Base-by-base conservation (phyloP, 129 eudicot genomes). In the Ambrosia trifida region DNA sequence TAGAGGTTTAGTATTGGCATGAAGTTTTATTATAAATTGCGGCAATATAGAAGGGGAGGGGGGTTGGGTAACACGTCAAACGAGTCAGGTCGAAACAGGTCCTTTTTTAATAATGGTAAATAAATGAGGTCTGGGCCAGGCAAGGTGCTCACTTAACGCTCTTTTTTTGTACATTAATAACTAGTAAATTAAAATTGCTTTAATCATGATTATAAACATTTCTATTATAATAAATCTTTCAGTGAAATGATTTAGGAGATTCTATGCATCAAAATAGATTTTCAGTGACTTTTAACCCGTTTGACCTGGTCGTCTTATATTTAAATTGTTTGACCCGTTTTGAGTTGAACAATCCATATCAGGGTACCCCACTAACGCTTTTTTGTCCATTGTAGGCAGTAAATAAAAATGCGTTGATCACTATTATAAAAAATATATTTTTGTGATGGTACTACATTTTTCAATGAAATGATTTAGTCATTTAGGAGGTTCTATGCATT, bases 1-100 rank as follows among this genome's bases (percentile, higher is more conserved):
- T 85, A 18, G 82, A 90, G 99, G 99, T 90, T 49, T 40, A 31
- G 76, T 62, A 46, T 41, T 63, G 49, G 18, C 20, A 14, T 13
- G 11, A 56, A 57, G 24, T 20, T 32, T 62, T 28, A 32, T 14
- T 32, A 59, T 31, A 30, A 19, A 1, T 59, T 18, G 16, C 36
- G 65, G 17, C 38, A 57, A 57, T 57, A 57, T 24, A 10, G 44
- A 12, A 19, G 19, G 61, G 6, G 13, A 4, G 61, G 32, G 44
- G 1, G 41, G 7, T 31, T 2, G 12, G 31, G 59, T 18, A 53
- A 19, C 12, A 31, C 31, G 33, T 24, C 62, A 54, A 20, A 8
- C 2, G 62, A 53, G 60, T 53, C 32, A 19, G 60, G 14, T 19
- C 7, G 56, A 50, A 50, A 50, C 56, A 50, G 16, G 56, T 16